Evolutionary conservation across 345 rosid species (phyloP).

Genomic region (Geranium rotundifolium): DNA sequence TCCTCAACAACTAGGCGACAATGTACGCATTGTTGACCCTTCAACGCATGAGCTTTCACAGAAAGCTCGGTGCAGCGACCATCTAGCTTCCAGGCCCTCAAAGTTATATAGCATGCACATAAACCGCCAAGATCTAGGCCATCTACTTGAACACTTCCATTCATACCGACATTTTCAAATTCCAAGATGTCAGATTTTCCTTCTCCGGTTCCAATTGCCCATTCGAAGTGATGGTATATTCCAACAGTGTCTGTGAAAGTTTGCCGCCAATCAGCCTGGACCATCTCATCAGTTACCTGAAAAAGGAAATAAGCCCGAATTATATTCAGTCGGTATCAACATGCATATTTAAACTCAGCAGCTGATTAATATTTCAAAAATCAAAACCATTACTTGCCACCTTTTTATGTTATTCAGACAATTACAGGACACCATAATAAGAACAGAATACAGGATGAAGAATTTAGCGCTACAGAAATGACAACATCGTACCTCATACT

Average conservation of each 20-base stretch:
- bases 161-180: constrained; percentile 72
- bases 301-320: no score
- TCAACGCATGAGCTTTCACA: constrained; percentile 86
- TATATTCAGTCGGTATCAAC: no score
- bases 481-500: constrained; percentile 47
- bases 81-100: constrained; percentile 74
- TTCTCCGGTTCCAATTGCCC: constrained; percentile 91
- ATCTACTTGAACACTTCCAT: constrained; percentile 43
- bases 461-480: no score
- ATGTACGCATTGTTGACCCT: constrained; percentile 80
- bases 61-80: constrained; percentile 69
- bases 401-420: no score
- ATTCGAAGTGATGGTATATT: constrained; percentile 76
- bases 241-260: constrained; percentile 60
- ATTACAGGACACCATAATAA: no score
- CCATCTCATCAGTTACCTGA: constrained; percentile 65
- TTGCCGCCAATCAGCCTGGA: constrained; percentile 82
- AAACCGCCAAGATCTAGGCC: constrained; percentile 63
- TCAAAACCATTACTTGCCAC: no score
- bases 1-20: constrained; percentile 86
- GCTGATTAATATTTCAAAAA: no score
- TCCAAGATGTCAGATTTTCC: constrained; percentile 79
- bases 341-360: no score
- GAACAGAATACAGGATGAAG: no score
- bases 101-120: constrained; percentile 66